Percentiles rank a stretch among this genome's conserved stretches.
These are phyloP conservation scores for Fusarium coicis DNA, from an alignment of 2,329 filamentous ascomycete species.

Conservation along the genomic window DNA sequence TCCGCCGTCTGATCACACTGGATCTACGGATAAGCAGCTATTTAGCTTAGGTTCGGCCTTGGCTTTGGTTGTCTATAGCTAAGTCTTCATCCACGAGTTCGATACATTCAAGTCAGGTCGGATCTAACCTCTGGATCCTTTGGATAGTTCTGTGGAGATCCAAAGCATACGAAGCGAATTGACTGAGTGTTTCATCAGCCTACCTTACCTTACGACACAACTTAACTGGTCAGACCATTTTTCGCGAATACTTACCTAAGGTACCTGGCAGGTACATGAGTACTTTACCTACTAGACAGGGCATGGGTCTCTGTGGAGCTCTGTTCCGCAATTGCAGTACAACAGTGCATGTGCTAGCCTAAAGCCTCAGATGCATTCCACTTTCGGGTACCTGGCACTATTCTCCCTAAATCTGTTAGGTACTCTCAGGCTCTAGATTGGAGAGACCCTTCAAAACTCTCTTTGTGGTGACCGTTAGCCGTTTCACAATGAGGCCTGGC, in stretches of 20 bases:
- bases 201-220: not conserved
- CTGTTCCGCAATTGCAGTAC: not conserved
- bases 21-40: not conserved
- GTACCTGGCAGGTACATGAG: not conserved
- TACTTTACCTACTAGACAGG: not conserved
- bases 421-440: not conserved
- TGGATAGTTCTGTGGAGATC: not conserved
- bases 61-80: not conserved
- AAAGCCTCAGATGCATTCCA: constrained; percentile 22
- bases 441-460: constrained; percentile 1
- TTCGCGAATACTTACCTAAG: not conserved
- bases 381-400: constrained; percentile 40
- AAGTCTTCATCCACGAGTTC: not conserved
- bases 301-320: not conserved
- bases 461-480: constrained; percentile 23
- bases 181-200: not conserved
- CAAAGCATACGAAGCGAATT: constrained; percentile 4
- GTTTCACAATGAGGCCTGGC: not conserved
- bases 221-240: not conserved
- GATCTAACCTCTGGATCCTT: not conserved
- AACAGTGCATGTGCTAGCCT: not conserved
- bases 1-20: constrained; percentile 7
- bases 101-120: not conserved
- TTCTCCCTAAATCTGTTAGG: not conserved
- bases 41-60: constrained; percentile 1